Evolutionary conservation across 371 early-diverging fungal species (phyloP).

Genomic region (Mucor indicus): DNA sequence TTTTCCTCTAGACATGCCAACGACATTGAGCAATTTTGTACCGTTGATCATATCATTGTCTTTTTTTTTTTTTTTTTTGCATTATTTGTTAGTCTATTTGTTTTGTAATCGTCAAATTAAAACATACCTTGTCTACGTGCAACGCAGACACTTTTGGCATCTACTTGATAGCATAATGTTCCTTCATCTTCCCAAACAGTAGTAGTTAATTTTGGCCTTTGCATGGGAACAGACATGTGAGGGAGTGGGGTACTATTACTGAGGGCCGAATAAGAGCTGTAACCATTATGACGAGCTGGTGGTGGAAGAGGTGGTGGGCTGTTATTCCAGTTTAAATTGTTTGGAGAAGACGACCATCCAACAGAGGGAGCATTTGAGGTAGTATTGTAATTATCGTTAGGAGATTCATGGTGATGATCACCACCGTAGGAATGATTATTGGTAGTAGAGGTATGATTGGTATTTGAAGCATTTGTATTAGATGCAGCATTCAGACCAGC

Average conservation of each 20-base stretch:
- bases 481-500: too few species aligned
- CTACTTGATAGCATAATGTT: conserved; percentile 80
- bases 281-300: background rate
- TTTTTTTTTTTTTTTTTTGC: too few species aligned
- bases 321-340: background rate
- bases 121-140: conserved; percentile 70
- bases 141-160: conserved; percentile 74
- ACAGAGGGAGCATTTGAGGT: too few species aligned
- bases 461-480: too few species aligned
- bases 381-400: too few species aligned
- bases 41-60: conserved; percentile 86
- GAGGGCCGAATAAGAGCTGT: background rate
- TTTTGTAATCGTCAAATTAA: too few species aligned
- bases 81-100: too few species aligned
- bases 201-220: conserved; percentile 65
- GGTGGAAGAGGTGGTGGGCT: background rate
- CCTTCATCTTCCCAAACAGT: conserved; percentile 86
- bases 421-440: too few species aligned
- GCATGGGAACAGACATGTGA: conserved; percentile 31
- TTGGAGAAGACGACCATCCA: background rate
- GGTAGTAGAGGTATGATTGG: too few species aligned
- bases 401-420: too few species aligned
- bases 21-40: conserved; percentile 81
- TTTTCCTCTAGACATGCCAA: conserved; percentile 85
- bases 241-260: background rate